Percentiles rank a stretch among this genome's conserved stretches.
phyloP scores from a whole-genome alignment of 495 filamentous ascomycete genomes.

The Trichoderma asperelloides region DNA sequence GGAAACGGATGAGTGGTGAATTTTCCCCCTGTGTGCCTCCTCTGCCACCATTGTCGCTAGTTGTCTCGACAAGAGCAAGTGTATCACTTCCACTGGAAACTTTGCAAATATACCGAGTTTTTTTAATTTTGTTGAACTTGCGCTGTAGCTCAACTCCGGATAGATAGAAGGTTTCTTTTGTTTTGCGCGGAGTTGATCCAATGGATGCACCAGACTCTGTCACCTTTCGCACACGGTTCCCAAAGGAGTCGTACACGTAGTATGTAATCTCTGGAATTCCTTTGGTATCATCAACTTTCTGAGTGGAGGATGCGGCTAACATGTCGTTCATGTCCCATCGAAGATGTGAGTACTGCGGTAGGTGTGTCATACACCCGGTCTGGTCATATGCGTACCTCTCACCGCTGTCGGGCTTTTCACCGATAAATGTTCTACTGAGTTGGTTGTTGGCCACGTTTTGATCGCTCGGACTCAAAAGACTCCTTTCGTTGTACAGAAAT shows the following conservation, averaged over 20 bases:
- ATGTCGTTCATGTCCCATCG: constrained; percentile 17
- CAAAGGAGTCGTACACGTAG: constrained; percentile 22
- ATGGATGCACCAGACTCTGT: constrained; percentile 12
- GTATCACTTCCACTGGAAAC: too few species aligned
- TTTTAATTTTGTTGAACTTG: too few species aligned
- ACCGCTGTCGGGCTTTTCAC: constrained; percentile 5
- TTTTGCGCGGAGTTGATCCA: too few species aligned
- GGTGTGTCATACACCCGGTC: constrained; percentile 21
- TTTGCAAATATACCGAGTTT: too few species aligned
- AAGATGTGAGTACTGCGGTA: constrained; percentile 13
- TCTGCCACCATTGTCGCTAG: too few species aligned
- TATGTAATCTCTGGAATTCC: constrained; percentile 20
- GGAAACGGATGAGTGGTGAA: too few species aligned
- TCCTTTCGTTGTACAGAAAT: constrained; percentile 15
- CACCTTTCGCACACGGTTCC: constrained; percentile 23
- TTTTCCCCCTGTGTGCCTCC: too few species aligned
- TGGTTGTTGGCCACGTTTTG: too few species aligned
- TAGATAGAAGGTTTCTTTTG: not conserved
- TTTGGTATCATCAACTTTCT: constrained; percentile 5
- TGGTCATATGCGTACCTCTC: too few species aligned
- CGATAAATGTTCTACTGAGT: constrained; percentile 19
- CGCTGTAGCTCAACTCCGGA: not conserved
- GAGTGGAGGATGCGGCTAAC: constrained; percentile 13
- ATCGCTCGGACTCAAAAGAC: too few species aligned
- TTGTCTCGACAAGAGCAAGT: too few species aligned